A percentile compares a stretch with the other conserved stretches of the same genome.
These are phyloP conservation scores for Capillidium rhysosporum DNA, from an alignment of 371 early-diverging fungal species.

Conservation along the genomic window DNA sequence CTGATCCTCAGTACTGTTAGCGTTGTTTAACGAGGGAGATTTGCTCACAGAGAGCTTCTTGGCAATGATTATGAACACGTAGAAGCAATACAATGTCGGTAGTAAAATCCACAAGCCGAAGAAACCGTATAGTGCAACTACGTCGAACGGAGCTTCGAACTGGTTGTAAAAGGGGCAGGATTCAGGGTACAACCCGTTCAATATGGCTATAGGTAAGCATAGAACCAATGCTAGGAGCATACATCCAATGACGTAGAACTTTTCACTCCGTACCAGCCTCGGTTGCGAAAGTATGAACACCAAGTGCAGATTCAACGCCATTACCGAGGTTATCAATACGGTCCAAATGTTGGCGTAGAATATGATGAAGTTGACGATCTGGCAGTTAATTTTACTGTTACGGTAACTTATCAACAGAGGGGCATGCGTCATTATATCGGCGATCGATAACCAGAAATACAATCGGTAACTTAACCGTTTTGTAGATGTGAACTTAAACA, in stretches of 20 bases:
- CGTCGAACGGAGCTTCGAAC: neutral
- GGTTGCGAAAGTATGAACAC: slow-evolving; percentile 1
- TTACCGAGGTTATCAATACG: neutral
- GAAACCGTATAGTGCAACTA: neutral
- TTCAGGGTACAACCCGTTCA: neutral
- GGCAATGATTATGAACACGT: neutral
- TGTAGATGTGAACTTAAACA: neutral
- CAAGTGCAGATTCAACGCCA: slow-evolving; percentile 1
- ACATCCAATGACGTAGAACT: neutral
- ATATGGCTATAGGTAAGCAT: neutral
- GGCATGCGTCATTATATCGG: slow-evolving; percentile 1
- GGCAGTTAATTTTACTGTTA: neutral
- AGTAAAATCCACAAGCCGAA: neutral
- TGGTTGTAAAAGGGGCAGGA: neutral
- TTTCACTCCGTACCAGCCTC: neutral
- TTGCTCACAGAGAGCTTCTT: neutral
- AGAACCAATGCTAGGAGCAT: neutral
- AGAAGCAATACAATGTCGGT: neutral
- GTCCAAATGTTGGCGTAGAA: neutral
- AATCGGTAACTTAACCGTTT: slow-evolving; percentile 1
- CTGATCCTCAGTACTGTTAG: neutral
- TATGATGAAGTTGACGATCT: neutral
- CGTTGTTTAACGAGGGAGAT: neutral
- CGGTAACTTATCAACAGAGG: neutral
- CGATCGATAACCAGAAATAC: neutral